Evolutionary conservation across 495 filamentous ascomycete species (phyloP).

Genomic region (Chlorociboria aeruginascens): DNA sequence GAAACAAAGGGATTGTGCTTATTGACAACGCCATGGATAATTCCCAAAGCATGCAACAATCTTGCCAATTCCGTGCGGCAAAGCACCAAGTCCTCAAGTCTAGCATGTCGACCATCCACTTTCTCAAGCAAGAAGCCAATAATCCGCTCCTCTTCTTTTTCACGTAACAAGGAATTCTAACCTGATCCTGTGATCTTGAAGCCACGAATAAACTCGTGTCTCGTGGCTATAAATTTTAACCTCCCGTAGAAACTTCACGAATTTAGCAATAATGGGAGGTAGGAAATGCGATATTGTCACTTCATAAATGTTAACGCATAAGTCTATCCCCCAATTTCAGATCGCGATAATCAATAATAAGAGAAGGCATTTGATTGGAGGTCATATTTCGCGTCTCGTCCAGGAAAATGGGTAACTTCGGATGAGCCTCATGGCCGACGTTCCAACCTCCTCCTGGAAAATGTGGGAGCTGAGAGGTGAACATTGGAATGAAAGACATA

Average conservation of each 20-base stretch:
- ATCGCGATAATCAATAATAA: not conserved
- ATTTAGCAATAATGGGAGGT: conserved; percentile 21
- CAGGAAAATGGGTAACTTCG: not conserved
- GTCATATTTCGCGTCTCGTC: not conserved
- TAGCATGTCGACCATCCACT: conserved; percentile 22
- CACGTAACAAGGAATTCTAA: conserved; percentile 29
- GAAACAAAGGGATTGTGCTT: conserved; percentile 32
- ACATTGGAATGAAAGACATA: conserved; percentile 17
- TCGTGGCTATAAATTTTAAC: conserved; percentile 24
- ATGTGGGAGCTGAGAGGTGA: not conserved
- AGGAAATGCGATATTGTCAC: conserved; percentile 3
- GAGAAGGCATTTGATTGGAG: not conserved
- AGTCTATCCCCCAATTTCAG: not conserved
- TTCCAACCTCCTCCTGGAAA: conserved; percentile 1
- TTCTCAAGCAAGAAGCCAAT: conserved; percentile 34
- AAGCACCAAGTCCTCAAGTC: conserved; percentile 20
- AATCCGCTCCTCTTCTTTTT: conserved; percentile 29
- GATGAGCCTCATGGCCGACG: not conserved
- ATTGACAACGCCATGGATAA: conserved; percentile 34
- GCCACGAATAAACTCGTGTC: conserved; percentile 24
- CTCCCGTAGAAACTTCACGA: conserved; percentile 20
- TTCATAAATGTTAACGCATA: not conserved
- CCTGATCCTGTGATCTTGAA: conserved; percentile 21
- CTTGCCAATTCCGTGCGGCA: conserved; percentile 22
- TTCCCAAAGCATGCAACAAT: conserved; percentile 27